Conservation (phyloP, 352 stramenopile genomes). For the Globisporangium uncinulatum region DNA sequence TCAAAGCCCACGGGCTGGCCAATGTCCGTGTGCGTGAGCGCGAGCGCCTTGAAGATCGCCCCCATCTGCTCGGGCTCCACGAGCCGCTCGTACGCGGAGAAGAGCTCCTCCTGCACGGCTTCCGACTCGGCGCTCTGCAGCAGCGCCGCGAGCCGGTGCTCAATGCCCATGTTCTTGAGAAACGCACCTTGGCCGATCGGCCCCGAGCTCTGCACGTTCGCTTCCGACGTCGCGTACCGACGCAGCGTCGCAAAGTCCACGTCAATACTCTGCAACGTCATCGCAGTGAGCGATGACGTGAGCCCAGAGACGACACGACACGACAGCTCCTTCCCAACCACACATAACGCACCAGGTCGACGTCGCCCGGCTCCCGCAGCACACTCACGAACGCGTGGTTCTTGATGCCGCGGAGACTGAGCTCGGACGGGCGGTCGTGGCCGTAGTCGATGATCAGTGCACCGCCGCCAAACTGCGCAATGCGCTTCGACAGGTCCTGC, state of each 20-base stretch:
- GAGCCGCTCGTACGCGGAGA: constrained; percentile 90
- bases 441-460: constrained; percentile 96
- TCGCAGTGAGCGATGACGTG: constrained; percentile 3
- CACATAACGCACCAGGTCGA: constrained; percentile 75
- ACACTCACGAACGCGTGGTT: constrained; percentile 93
- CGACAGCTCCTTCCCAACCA: constrained; percentile 19
- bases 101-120: constrained; percentile 87
- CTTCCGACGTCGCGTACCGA: constrained; percentile 51
- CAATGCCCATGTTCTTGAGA: constrained; percentile 93
- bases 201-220: constrained; percentile 72
- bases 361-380: constrained; percentile 87
- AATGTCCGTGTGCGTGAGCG: constrained; percentile 61
- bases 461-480: constrained; percentile 78
- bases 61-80: constrained; percentile 92
- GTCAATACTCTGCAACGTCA: constrained; percentile 52
- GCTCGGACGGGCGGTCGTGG: constrained; percentile 82
- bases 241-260: constrained; percentile 85
- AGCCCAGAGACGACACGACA: constrained; percentile 27
- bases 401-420: constrained; percentile 93
- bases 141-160: constrained; percentile 87
- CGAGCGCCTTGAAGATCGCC: constrained; percentile 93
- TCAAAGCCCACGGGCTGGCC: constrained; percentile 66
- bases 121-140: constrained; percentile 82
- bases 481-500: constrained; percentile 89
- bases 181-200: constrained; percentile 91